phyloP scores from a whole-genome alignment of 2,329 filamentous ascomycete species.

The Microsporum audouinii region DNA sequence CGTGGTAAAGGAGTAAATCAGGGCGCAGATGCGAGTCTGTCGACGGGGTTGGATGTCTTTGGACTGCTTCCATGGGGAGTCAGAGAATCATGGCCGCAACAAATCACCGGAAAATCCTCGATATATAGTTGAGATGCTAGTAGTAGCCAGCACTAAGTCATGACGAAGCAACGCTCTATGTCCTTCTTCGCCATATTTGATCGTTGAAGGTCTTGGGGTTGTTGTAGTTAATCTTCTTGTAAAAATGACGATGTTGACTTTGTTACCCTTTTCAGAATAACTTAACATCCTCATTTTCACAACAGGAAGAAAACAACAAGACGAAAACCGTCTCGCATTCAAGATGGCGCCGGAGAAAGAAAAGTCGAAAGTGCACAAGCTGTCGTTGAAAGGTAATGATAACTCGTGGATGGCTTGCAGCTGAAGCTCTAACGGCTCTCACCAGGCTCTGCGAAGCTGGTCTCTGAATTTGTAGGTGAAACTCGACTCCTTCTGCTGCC shows the following conservation, averaged over 20 bases:
- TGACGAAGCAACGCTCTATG: no score
- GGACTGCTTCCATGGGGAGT: no score
- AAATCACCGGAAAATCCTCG: no score
- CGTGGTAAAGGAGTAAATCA: neutral
- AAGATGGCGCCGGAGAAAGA: slow-evolving; percentile 42
- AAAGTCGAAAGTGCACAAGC: slow-evolving; percentile 87
- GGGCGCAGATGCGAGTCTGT: neutral
- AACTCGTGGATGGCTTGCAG: neutral
- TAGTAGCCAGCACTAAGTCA: no score
- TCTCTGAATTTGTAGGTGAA: slow-evolving; percentile 78
- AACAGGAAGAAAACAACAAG: neutral
- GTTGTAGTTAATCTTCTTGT: no score
- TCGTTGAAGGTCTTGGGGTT: no score
- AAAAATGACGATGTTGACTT: no score
- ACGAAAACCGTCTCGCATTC: neutral
- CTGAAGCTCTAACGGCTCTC: neutral
- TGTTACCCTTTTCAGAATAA: neutral
- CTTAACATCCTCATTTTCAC: neutral
- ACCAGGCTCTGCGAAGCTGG: slow-evolving; percentile 63
- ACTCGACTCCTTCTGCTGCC: neutral
- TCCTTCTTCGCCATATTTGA: no score
- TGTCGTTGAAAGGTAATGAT: slow-evolving; percentile 51
- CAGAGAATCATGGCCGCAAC: no score
- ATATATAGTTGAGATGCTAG: no score
- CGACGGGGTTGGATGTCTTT: no score